phyloP scores from a whole-genome alignment of 345 rosid genomes.

The Eucalyptus curtisii region DNA sequence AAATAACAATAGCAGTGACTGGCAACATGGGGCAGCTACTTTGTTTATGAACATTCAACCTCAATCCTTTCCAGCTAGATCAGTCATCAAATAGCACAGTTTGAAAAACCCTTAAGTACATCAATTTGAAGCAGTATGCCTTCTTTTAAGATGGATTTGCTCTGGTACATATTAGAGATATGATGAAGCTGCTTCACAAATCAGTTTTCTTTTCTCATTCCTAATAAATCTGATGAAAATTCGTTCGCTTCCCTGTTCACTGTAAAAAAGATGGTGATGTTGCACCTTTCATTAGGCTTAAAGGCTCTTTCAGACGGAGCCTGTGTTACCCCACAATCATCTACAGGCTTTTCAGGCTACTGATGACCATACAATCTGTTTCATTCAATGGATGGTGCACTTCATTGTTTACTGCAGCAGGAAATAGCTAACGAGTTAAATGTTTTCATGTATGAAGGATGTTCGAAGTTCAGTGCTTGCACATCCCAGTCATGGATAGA shows the following conservation, averaged over 20 bases:
- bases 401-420: not conserved
- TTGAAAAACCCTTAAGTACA: not conserved
- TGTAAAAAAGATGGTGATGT: not conserved
- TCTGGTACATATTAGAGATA: not conserved
- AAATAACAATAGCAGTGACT: not conserved
- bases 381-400: not conserved
- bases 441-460: constrained; percentile 24
- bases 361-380: not conserved
- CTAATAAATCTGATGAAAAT: too few species aligned
- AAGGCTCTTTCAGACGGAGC: not conserved
- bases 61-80: not conserved
- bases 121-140: not conserved
- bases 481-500: constrained; percentile 66
- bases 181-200: not conserved
- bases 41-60: not conserved
- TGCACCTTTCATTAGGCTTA: not conserved
- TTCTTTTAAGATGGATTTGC: not conserved
- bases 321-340: not conserved
- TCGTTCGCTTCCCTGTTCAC: not conserved
- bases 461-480: constrained; percentile 64
- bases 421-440: not conserved
- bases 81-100: not conserved
- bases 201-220: not conserved
- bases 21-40: not conserved
- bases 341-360: not conserved